These are phyloP conservation scores for Tricholoma bakamatsutake DNA, from an alignment of 768 basidiomycete genomes.

Conservation along the genomic window DNA sequence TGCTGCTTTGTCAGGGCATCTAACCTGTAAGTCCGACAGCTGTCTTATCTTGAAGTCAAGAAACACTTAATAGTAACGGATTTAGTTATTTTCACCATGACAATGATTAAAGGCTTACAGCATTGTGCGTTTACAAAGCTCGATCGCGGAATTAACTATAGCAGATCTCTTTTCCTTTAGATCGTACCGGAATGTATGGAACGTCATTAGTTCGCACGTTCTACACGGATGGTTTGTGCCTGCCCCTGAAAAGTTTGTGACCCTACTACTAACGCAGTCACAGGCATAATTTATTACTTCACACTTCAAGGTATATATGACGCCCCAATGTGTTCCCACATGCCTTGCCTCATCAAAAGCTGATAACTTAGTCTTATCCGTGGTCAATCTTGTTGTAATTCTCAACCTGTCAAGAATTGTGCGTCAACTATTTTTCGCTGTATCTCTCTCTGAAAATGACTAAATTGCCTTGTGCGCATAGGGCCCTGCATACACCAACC, in stretches of 20 bases:
- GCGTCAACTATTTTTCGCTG: neutral
- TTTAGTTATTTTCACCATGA: slow-evolving; percentile 3
- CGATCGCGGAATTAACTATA: neutral
- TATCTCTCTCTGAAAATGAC: neutral
- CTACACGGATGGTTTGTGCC: neutral
- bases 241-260: neutral
- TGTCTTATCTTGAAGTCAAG: neutral
- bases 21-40: neutral
- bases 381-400: neutral
- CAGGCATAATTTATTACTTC: neutral
- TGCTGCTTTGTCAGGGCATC: neutral
- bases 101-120: neutral
- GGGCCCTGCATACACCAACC: neutral
- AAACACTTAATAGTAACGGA: neutral
- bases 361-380: neutral
- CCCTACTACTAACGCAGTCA: neutral
- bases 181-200: neutral
- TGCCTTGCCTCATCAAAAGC: neutral
- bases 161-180: neutral
- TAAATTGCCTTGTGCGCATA: neutral
- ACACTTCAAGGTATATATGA: neutral
- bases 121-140: neutral
- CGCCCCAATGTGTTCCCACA: no score
- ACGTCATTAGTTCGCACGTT: neutral
- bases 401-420: neutral